Evolutionary conservation across 148 eudicot species (phyloP).

Genomic region (Persicaria maculosa): DNA sequence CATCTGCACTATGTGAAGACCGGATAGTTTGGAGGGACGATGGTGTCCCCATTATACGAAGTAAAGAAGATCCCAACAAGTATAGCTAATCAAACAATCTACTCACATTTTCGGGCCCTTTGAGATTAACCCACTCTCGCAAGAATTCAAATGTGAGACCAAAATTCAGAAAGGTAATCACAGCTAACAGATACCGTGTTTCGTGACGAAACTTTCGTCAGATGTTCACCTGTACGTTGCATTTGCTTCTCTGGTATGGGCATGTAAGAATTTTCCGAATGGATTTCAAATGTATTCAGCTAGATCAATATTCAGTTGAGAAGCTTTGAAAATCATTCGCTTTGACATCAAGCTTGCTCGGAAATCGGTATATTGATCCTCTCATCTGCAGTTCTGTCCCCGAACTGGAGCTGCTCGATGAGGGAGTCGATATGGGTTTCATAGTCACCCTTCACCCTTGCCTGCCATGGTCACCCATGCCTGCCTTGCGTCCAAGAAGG

Average conservation of each 20-base stretch:
- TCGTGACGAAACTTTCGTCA: too few species aligned
- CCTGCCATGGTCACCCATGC: too few species aligned
- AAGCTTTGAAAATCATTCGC: not conserved
- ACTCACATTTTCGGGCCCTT: not conserved
- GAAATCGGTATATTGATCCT: not conserved
- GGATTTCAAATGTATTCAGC: not conserved
- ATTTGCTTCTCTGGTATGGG: not conserved
- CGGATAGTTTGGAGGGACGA: slow-evolving; percentile 78
- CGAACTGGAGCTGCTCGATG: slow-evolving; percentile 12
- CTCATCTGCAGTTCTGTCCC: slow-evolving; percentile 4
- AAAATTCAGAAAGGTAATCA: not conserved
- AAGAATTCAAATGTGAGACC: not conserved
- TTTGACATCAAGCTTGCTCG: not conserved
- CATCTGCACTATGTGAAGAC: slow-evolving; percentile 68
- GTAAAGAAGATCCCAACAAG: slow-evolving; percentile 48
- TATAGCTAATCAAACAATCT: slow-evolving; percentile 27
- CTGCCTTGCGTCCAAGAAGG: too few species aligned
- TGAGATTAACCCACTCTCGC: not conserved
- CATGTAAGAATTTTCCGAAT: not conserved
- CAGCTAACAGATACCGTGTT: not conserved
- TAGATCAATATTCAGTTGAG: not conserved
- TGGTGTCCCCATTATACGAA: slow-evolving; percentile 71
- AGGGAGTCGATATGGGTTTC: not conserved
- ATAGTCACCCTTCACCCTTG: too few species aligned
- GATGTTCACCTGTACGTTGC: not conserved